A percentile compares a stretch with the other conserved stretches of the same genome.
phyloP scores from a whole-genome alignment of 768 basidiomycete genomes.

The Tulasnella calospora region DNA sequence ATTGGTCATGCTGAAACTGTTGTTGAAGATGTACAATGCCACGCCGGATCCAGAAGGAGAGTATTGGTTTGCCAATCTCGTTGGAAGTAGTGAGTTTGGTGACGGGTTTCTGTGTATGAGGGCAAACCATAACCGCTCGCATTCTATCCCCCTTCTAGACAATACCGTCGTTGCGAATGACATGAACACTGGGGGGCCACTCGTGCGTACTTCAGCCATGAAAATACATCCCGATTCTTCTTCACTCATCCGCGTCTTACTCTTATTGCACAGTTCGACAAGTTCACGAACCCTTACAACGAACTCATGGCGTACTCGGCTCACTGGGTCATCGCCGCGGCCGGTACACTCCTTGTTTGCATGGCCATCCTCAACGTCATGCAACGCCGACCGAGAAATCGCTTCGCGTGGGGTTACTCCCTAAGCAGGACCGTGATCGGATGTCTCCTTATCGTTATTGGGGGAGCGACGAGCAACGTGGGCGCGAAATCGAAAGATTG shows the following conservation, averaged over 20 bases:
- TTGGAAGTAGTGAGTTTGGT: neutral
- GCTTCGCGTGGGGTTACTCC: neutral
- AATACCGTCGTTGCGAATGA: neutral
- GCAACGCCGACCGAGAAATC: neutral
- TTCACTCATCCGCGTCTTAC: neutral
- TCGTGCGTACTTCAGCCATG: neutral
- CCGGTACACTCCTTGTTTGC: neutral
- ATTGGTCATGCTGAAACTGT: neutral
- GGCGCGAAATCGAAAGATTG: neutral
- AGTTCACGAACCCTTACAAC: neutral
- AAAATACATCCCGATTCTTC: neutral
- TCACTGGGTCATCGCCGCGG: neutral
- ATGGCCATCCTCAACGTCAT: slow-evolving; percentile 2
- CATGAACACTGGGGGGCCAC: neutral
- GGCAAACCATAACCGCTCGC: neutral
- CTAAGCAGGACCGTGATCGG: neutral
- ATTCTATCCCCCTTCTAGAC: neutral
- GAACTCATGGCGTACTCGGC: neutral
- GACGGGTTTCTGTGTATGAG: neutral
- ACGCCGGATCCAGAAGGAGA: neutral
- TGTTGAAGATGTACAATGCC: neutral
- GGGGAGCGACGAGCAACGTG: neutral
- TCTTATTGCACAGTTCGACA: neutral
- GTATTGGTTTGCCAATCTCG: neutral
- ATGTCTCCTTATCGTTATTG: neutral